A percentile compares a stretch with the other conserved stretches of the same genome.
These are phyloP conservation scores for Cyamopsis tetragonoloba DNA, from an alignment of 306 rosid species.

Conservation along the genomic window DNA sequence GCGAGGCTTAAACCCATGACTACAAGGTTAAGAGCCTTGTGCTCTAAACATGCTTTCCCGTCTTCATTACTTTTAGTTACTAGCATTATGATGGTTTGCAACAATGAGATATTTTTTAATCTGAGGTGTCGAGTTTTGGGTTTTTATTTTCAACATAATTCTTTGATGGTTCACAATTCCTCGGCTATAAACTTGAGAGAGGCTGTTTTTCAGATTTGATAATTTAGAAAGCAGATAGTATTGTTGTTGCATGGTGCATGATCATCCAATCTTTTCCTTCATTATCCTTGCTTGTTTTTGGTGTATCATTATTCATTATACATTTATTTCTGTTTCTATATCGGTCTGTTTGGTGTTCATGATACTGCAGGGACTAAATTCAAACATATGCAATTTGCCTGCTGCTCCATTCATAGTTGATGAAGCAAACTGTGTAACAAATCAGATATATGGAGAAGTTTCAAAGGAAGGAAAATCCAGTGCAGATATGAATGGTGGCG, in stretches of 20 bases:
- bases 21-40: too few species aligned
- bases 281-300: background rate
- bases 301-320: background rate
- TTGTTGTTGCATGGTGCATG: background rate
- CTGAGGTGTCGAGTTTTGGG: background rate
- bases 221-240: background rate
- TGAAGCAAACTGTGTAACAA: conserved; percentile 37
- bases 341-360: conserved; percentile 22
- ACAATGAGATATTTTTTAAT: background rate
- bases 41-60: background rate
- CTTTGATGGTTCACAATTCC: conserved; percentile 3
- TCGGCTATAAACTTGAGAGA: background rate
- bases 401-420: conserved; percentile 36
- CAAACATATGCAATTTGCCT: conserved; percentile 28
- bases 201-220: conserved; percentile 7
- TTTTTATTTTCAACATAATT: background rate
- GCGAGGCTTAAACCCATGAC: too few species aligned
- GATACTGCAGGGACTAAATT: conserved; percentile 43
- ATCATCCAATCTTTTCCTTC: background rate
- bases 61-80: conserved; percentile 7
- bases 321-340: background rate
- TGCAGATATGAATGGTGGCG: conserved; percentile 24
- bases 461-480: conserved; percentile 32
- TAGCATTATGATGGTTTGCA: background rate
- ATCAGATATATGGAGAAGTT: conserved; percentile 34